Percentiles rank a stretch among this genome's conserved stretches.
Evolutionary conservation across 768 basidiomycete genomes (phyloP).

Genomic region (Serendipita vermifera): DNA sequence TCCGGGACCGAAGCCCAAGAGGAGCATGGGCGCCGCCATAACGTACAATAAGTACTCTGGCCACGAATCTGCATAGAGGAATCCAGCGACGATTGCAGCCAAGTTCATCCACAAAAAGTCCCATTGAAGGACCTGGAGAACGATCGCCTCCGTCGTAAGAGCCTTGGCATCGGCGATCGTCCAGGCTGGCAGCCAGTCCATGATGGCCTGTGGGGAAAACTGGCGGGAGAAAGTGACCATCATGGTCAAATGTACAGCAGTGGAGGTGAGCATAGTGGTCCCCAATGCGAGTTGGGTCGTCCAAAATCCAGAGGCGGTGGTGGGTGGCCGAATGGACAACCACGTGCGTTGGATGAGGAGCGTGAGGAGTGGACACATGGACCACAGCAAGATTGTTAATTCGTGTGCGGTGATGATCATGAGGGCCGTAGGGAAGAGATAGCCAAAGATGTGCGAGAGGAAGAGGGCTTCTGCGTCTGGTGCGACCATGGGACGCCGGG

Average conservation of each 20-base stretch:
- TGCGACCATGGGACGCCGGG: background rate
- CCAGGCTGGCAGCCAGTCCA: background rate
- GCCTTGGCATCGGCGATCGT: background rate
- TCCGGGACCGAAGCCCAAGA: background rate
- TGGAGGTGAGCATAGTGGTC: background rate
- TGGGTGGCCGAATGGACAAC: background rate
- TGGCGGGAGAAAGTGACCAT: background rate
- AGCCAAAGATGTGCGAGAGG: background rate
- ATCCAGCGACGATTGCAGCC: background rate
- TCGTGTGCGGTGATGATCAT: conserved; percentile 1
- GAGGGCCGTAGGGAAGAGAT: background rate
- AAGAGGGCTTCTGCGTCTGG: background rate
- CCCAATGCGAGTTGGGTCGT: background rate
- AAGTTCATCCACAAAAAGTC: background rate
- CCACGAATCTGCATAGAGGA: background rate
- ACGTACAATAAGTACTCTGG: background rate
- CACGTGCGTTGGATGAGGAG: background rate
- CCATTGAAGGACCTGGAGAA: conserved; percentile 3
- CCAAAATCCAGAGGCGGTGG: background rate
- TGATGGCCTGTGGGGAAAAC: background rate
- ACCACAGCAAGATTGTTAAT: background rate
- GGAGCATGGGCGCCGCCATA: background rate
- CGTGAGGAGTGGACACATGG: background rate
- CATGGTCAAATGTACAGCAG: conserved; percentile 1
- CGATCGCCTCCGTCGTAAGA: background rate